Evolutionary conservation across 768 basidiomycete genomes (phyloP).

Genomic region (Tubosaeta sp.): DNA sequence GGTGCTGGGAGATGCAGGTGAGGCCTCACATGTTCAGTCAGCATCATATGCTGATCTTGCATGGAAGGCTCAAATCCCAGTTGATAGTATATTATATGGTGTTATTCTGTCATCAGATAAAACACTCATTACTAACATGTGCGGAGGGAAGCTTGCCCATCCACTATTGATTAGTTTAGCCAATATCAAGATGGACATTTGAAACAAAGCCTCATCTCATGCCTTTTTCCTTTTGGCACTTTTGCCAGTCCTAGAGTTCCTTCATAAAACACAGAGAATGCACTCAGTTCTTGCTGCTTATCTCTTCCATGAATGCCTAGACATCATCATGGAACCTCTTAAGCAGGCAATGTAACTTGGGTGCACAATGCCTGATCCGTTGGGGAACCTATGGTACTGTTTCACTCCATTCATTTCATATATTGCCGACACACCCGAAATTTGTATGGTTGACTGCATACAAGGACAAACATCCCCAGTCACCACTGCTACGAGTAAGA

Average conservation of each 20-base stretch:
- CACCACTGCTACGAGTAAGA: neutral
- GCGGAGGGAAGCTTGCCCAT: conserved; percentile 9
- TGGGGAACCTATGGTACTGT: neutral
- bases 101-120: conserved; percentile 8
- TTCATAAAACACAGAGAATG: neutral
- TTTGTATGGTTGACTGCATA: neutral
- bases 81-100: conserved; percentile 1
- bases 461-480: neutral
- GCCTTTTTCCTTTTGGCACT: neutral
- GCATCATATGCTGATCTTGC: too few relatives aligned
- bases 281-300: neutral
- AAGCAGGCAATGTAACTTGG: neutral
- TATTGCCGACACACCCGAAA: neutral
- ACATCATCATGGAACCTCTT: neutral
- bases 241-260: neutral
- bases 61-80: neutral
- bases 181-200: conserved; percentile 5
- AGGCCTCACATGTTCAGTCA: neutral
- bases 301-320: neutral
- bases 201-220: neutral
- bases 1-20: neutral
- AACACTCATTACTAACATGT: conserved; percentile 10
- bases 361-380: neutral
- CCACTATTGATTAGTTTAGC: conserved; percentile 12
- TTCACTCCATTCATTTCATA: neutral